A percentile compares a stretch with the other conserved stretches of the same genome.
phyloP scores from a whole-genome alignment of 257 asterid genomes.

The Galeopsis tetrahit region DNA sequence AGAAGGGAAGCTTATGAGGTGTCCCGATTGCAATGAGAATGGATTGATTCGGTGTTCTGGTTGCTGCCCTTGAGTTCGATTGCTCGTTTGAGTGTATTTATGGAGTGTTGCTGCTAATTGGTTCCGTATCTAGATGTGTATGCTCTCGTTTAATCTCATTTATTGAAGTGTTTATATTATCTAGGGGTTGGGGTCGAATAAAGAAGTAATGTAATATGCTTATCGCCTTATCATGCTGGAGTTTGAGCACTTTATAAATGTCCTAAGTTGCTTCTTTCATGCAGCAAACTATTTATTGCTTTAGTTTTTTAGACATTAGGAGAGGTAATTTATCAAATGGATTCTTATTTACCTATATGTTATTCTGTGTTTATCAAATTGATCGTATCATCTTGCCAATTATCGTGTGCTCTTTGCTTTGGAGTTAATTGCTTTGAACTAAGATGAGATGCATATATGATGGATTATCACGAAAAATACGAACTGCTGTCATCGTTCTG shows the following conservation, averaged over 20 bases:
- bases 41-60: constrained; percentile 78
- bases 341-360: not conserved
- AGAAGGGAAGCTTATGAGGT: constrained; percentile 60
- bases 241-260: constrained; percentile 23
- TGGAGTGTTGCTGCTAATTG: constrained; percentile 34
- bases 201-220: constrained; percentile 22
- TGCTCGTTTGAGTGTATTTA: constrained; percentile 37
- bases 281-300: not conserved
- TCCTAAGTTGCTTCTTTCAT: constrained; percentile 6
- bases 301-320: not conserved
- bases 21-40: constrained; percentile 81
- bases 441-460: not conserved
- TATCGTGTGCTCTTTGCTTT: not conserved
- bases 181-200: constrained; percentile 27
- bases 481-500: not conserved
- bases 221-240: constrained; percentile 24
- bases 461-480: not conserved
- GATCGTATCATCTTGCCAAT: too few species aligned
- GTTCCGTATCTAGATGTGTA: constrained; percentile 22
- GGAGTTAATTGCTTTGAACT: not conserved
- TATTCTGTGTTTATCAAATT: not conserved
- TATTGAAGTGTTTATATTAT: constrained; percentile 41
- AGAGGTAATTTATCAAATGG: not conserved
- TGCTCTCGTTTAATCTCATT: constrained; percentile 35
- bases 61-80: constrained; percentile 61